These are phyloP conservation scores for Phytopythium ostracodes DNA, from an alignment of 352 stramenopile species.

Conservation along the genomic window DNA sequence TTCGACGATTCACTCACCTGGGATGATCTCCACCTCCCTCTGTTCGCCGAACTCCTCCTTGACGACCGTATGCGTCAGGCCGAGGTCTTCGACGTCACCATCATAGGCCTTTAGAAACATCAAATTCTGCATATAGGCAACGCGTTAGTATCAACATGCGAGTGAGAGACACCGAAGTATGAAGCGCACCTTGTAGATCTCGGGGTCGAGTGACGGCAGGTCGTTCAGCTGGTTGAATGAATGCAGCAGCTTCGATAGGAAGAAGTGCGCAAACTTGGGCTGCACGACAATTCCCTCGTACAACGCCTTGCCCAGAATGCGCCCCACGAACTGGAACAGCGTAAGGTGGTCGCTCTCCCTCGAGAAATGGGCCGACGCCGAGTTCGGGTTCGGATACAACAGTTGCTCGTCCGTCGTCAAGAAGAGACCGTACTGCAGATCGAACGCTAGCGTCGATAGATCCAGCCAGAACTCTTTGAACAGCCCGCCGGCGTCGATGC, in stretches of 20 bases:
- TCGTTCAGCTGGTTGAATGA: constrained; percentile 81
- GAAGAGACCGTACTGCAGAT: constrained; percentile 90
- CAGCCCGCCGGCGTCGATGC: constrained; percentile 95
- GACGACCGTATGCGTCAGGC: constrained; percentile 90
- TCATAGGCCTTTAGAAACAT: constrained; percentile 96
- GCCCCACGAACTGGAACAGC: constrained; percentile 94
- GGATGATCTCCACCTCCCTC: constrained; percentile 87
- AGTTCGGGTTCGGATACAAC: constrained; percentile 94
- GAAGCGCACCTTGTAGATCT: constrained; percentile 89
- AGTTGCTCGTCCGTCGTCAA: constrained; percentile 65
- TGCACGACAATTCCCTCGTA: constrained; percentile 96
- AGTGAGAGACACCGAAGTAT: neutral
- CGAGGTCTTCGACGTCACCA: constrained; percentile 88
- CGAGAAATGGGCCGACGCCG: constrained; percentile 75
- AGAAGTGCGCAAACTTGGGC: constrained; percentile 96
- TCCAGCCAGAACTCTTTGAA: constrained; percentile 98
- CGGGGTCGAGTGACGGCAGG: constrained; percentile 88
- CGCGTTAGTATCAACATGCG: neutral
- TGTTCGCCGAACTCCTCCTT: constrained; percentile 87
- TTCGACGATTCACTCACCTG: constrained; percentile 16
- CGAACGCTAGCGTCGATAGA: constrained; percentile 89
- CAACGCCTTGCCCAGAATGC: constrained; percentile 94
- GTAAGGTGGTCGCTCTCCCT: constrained; percentile 78
- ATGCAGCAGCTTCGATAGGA: constrained; percentile 91
- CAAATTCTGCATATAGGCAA: constrained; percentile 66